Evolutionary conservation across 257 asterid species (phyloP).

Genomic region (Ligustrum vulgare): DNA sequence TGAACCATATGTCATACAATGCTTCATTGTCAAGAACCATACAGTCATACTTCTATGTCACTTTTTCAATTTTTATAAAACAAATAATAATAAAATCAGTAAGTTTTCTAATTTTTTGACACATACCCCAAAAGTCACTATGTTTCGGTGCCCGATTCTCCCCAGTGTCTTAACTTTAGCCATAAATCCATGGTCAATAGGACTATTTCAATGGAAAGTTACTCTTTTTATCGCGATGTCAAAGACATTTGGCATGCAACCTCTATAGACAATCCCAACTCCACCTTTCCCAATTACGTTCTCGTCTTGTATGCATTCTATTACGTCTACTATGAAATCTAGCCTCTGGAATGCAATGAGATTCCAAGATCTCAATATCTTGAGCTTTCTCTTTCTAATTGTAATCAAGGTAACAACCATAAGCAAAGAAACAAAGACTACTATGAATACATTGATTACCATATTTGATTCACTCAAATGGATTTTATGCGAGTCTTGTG

Average conservation of each 20-base stretch:
- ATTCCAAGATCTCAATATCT: constrained; percentile 55
- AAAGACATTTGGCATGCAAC: constrained; percentile 71
- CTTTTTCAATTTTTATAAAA: no score
- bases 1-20: no score
- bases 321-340: constrained; percentile 52
- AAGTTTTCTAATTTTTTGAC: constrained; percentile 65
- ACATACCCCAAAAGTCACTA: constrained; percentile 80
- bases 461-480: constrained; percentile 26
- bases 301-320: constrained; percentile 78
- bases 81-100: no score
- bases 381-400: constrained; percentile 23
- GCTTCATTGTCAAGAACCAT: no score
- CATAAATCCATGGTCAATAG: constrained; percentile 66
- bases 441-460: constrained; percentile 28
- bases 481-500: constrained; percentile 9
- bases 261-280: constrained; percentile 80
- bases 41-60: no score
- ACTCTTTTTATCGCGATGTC: constrained; percentile 73
- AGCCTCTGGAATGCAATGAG: constrained; percentile 79
- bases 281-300: constrained; percentile 90
- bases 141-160: constrained; percentile 74
- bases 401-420: constrained; percentile 34
- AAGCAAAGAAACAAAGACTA: constrained; percentile 28
- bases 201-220: constrained; percentile 38
- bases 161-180: constrained; percentile 87